These are phyloP conservation scores for Podospora appendiculata DNA, from an alignment of 495 filamentous ascomycete species.

Conservation along the genomic window DNA sequence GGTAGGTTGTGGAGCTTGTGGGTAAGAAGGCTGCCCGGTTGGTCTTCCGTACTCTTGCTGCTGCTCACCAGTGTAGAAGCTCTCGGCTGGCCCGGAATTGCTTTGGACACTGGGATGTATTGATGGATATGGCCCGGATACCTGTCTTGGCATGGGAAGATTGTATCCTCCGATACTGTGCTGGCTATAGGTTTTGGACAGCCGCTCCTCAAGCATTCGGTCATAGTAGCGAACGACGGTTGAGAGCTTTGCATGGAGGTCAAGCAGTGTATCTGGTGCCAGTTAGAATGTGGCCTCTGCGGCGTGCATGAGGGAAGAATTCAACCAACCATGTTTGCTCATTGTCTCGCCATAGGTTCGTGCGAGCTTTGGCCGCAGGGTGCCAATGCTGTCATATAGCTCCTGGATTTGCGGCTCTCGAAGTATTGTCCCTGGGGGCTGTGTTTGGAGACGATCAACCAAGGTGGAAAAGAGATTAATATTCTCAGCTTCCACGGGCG, in stretches of 20 bases:
- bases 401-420: slow-evolving; percentile 97
- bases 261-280: slow-evolving; percentile 68
- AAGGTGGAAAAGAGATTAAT: slow-evolving; percentile 94
- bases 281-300: slow-evolving; percentile 21
- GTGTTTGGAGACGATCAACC: slow-evolving; percentile 89
- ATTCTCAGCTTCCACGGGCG: slow-evolving; percentile 89
- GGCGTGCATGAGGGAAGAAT: slow-evolving; percentile 11
- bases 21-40: slow-evolving; percentile 28
- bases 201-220: slow-evolving; percentile 90
- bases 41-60: slow-evolving; percentile 45
- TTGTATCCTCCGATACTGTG: slow-evolving; percentile 54
- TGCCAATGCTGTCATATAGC: slow-evolving; percentile 91
- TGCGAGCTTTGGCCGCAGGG: slow-evolving; percentile 86
- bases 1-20: slow-evolving; percentile 24
- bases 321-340: slow-evolving; percentile 83
- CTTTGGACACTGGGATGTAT: slow-evolving; percentile 46
- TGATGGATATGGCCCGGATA: slow-evolving; percentile 59
- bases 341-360: slow-evolving; percentile 97
- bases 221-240: slow-evolving; percentile 99
- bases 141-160: slow-evolving; percentile 42
- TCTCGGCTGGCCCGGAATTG: slow-evolving; percentile 55
- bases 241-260: slow-evolving; percentile 89
- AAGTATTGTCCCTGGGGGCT: slow-evolving; percentile 89
- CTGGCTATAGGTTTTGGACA: slow-evolving; percentile 87
- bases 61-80: slow-evolving; percentile 67